Evolutionary conservation across 2,329 filamentous ascomycete genomes (phyloP), one percentile per base, ranked within the genome.

Genomic region (Talaromyces albobiverticillius): DNA sequence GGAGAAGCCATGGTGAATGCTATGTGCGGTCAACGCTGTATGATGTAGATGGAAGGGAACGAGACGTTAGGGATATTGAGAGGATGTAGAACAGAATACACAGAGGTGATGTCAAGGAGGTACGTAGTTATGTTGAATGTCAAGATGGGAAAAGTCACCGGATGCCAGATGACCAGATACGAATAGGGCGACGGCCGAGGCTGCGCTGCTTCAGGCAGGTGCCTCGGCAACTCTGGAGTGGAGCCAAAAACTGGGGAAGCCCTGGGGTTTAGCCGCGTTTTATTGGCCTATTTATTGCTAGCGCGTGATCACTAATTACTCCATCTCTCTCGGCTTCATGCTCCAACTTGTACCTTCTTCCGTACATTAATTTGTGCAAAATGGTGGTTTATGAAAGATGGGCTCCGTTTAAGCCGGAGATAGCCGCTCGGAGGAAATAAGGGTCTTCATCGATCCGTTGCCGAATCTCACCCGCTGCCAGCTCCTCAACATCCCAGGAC

Each of bases 1-100:
- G 88, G 86, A 74, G 88, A 90, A 61, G 88, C 86, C 88, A 92
- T 92, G 65, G 38, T 66, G 36, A 40, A 18, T 38, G n/a, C n/a
- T n/a, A n/a, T n/a, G n/a, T n/a, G n/a, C n/a, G n/a, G n/a, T n/a
- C n/a, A n/a, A 40, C 20, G 8, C 3, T 40, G 13, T 40, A n/a
- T 16, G 32, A 36, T 36, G 16, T 4, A 7, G 6, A 36, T n/a
- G 18, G 36, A 22, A 8, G 18, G 20, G 16, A n/a, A 18, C 11
- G 20, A 3, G 18, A 22, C 9, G 16, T 22, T 53, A 43, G 40
- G 26, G 29, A 29, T 48, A 25, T 48, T n/a, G 46, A 36, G 25
- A 11, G n/a, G 38, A 29, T n/a, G 11, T n/a, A 34, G 31, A n/a
- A n/a, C n/a, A n/a, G 13, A 14, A 34, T 36, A 36, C 32, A 7